A percentile compares a stretch with the other conserved stretches of the same genome.
These are phyloP conservation scores for Paramecium biaurelia DNA, from an alignment of 73 alveolate species.

Conservation along the genomic window DNA sequence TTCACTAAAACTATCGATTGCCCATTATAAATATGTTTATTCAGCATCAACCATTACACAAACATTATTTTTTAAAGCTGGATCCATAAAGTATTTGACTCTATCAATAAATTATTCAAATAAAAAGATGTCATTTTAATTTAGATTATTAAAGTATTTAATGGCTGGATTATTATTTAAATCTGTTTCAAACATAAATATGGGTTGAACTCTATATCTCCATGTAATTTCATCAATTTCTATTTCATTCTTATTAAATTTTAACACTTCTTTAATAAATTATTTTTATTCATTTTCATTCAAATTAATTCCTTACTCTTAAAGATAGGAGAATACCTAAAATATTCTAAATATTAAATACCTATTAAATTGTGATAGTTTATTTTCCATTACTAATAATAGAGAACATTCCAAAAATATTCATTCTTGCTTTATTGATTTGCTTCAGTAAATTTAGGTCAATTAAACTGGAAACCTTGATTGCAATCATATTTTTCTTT, in stretches of 20 bases:
- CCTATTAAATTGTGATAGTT: background rate
- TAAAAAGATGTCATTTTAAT: background rate
- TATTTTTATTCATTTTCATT: background rate
- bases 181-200: background rate
- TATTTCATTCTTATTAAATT: background rate
- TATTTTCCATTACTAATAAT: background rate
- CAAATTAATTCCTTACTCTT: conserved; percentile 29
- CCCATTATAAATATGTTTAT: conserved; percentile 37
- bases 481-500: conserved; percentile 30
- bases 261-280: background rate
- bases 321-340: background rate
- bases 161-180: background rate
- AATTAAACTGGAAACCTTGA: conserved; percentile 51
- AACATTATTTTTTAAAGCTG: conserved; percentile 9
- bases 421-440: conserved; percentile 19
- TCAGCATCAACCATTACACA: conserved; percentile 56
- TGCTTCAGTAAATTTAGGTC: conserved; percentile 30
- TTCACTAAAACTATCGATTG: conserved; percentile 51
- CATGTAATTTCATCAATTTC: conserved; percentile 9
- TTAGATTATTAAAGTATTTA: conserved; percentile 19
- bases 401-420: background rate
- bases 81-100: conserved; percentile 41
- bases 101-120: conserved; percentile 50
- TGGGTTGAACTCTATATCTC: conserved; percentile 47
- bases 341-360: background rate